These are phyloP conservation scores for Balamuthia mandrillaris DNA, from an alignment of 208 protist species.

Conservation along the genomic window DNA sequence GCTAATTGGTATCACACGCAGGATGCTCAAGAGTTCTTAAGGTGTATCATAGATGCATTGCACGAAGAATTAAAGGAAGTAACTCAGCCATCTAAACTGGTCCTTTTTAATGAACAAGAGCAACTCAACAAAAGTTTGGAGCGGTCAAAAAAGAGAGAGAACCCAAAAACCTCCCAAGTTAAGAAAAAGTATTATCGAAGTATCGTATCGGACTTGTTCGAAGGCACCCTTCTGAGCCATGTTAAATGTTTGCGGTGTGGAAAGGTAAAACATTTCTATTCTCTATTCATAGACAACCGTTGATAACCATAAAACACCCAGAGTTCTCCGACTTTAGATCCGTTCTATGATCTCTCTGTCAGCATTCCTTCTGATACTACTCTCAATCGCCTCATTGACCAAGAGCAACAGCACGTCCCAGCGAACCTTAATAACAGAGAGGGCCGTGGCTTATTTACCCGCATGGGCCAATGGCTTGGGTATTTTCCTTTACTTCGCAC, in stretches of 20 bases:
- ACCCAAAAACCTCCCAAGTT: not conserved
- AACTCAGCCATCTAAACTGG: constrained; percentile 13
- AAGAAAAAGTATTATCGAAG: not conserved
- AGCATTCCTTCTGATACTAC: not conserved
- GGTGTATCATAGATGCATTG: constrained; percentile 58
- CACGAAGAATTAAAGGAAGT: constrained; percentile 52
- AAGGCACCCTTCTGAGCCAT: constrained; percentile 5
- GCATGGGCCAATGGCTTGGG: not conserved
- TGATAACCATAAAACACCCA: not conserved
- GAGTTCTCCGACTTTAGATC: not conserved
- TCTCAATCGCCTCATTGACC: not conserved
- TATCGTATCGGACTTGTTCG: constrained; percentile 21
- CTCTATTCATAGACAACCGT: not conserved
- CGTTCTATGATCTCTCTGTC: constrained; percentile 36
- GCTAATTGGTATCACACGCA: too few relatives aligned
- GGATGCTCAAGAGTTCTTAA: constrained; percentile 65
- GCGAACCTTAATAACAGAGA: not conserved
- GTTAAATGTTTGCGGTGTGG: constrained; percentile 20
- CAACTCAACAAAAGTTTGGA: too few relatives aligned
- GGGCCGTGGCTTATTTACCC: not conserved
- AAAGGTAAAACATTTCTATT: not conserved
- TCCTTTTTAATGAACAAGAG: not conserved
- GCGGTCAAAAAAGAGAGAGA: not conserved
- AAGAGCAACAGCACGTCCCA: not conserved
- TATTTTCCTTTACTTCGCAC: not conserved